Base-by-base conservation (phyloP, 805 yeast species). In the Yamadazyma takamatsuzukensis region DNA sequence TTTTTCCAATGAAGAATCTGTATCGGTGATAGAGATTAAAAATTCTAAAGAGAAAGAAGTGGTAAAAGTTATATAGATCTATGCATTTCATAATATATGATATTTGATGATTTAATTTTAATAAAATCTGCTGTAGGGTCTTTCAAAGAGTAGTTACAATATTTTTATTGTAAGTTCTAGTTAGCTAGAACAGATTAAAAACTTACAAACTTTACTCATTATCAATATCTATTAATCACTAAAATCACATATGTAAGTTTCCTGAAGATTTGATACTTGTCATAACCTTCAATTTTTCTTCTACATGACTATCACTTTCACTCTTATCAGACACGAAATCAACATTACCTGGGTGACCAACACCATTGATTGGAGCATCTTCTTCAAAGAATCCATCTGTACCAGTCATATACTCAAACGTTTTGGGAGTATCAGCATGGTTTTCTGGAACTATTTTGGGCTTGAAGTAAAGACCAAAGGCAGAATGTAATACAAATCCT, bases 371-470 rank as follows among this genome's bases (percentile, higher is more conserved):
- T 5, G 40, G 39, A 2, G 25, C 25, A 27, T 42, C 47, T 8
- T 40, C 42, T 32, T 40, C 44, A 18, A 42, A 42, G 27, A 42
- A 42, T 4, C 47, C 47, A 29, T 42, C 44, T 8, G 43, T 37
- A 5, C 10, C 22, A 2, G 42, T 40, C 47, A 42, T 42, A 21
- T 34, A 42, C 18, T 42, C 47, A 42, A 42, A 42, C 8, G 44
- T 40, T 17, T 25, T 42, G 11, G 47, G 44, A 17, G 40, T 26
- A 23, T 37, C 42, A 3, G 27, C 22, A 22, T 40, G 43, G 4
- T 25, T 19, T 12, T 33, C 42, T 3, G 47, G 47, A 17, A 37
- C 40, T 9, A 42, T 13, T 15, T 32, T 33, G 3, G 44, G 40
- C 15, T 40, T 40, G 39, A 42, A 40, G 10, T 31, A 19, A 5